phyloP scores from a whole-genome alignment of 2,329 filamentous ascomycete genomes.

The Tolypocladium ophioglossoides region DNA sequence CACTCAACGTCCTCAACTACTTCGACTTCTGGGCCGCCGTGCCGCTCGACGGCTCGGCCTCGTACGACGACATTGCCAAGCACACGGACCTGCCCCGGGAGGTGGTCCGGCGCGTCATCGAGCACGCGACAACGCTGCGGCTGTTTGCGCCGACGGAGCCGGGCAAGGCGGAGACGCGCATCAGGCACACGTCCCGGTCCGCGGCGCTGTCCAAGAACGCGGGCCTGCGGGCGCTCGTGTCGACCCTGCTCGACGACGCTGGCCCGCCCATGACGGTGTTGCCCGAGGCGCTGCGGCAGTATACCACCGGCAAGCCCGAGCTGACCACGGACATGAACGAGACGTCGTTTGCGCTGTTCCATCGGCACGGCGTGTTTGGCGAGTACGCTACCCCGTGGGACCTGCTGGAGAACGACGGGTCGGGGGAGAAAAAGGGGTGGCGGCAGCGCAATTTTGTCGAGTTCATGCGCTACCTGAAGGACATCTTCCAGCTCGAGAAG shows the following conservation, averaged over 20 bases:
- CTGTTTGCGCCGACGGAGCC: constrained; percentile 21
- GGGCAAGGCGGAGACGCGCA: constrained; percentile 8
- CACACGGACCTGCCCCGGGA: constrained; percentile 25
- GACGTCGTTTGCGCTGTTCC: constrained; percentile 25
- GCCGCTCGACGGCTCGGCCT: constrained; percentile 33
- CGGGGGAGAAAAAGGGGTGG: constrained; percentile 25
- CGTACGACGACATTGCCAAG: constrained; percentile 28
- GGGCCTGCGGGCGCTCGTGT: constrained; percentile 24
- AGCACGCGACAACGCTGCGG: constrained; percentile 26
- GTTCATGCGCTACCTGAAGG: constrained; percentile 28
- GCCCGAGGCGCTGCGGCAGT: constrained; percentile 20
- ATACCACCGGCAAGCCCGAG: constrained; percentile 17
- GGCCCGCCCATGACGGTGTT: constrained; percentile 25
- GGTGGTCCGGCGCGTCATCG: constrained; percentile 25
- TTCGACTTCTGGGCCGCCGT: constrained; percentile 43
- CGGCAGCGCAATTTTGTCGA: constrained; percentile 26
- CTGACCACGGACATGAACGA: constrained; percentile 22
- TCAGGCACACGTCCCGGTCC: constrained; percentile 27
- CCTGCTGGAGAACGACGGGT: constrained; percentile 28
- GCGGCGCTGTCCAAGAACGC: constrained; percentile 22
- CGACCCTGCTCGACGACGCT: constrained; percentile 25
- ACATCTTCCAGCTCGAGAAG: constrained; percentile 25
- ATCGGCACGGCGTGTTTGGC: constrained; percentile 18
- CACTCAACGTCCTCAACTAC: constrained; percentile 36
- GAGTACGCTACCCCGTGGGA: constrained; percentile 26